phyloP scores from a whole-genome alignment of 495 filamentous ascomycete genomes.

The Staphylotrichum longicolle region DNA sequence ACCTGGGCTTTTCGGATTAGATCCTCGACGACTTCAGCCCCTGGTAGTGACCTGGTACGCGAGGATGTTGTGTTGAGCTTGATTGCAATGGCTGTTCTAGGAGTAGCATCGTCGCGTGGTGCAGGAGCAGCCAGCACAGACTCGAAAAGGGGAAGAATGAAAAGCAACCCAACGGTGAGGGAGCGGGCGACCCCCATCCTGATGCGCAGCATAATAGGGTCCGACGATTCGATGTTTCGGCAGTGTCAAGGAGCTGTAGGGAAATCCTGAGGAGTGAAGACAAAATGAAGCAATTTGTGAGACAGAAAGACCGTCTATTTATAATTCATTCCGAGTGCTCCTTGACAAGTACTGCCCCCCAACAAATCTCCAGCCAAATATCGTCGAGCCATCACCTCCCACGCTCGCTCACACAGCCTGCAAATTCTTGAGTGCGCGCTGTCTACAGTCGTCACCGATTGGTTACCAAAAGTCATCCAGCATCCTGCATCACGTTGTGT shows the following conservation, averaged over 20 bases:
- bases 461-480: constrained; percentile 1
- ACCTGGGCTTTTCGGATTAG: constrained; percentile 2
- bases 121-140: background rate
- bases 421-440: background rate
- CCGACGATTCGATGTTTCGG: no score
- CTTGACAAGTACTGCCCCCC: no score
- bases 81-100: background rate
- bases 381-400: no score
- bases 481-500: background rate
- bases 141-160: constrained; percentile 1
- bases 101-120: background rate
- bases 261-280: no score
- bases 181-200: background rate
- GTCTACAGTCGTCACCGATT: background rate
- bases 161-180: background rate
- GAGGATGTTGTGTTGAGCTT: constrained; percentile 3
- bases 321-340: no score
- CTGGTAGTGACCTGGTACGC: background rate
- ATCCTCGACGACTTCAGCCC: background rate
- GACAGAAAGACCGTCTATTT: no score
- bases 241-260: background rate
- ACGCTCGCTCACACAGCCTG: no score
- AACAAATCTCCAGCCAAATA: no score
- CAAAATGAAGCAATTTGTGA: no score
- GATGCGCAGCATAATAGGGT: background rate